These are phyloP conservation scores for Arthrocladium fulminans DNA, from an alignment of 2,329 filamentous ascomycete species.

Conservation along the genomic window DNA sequence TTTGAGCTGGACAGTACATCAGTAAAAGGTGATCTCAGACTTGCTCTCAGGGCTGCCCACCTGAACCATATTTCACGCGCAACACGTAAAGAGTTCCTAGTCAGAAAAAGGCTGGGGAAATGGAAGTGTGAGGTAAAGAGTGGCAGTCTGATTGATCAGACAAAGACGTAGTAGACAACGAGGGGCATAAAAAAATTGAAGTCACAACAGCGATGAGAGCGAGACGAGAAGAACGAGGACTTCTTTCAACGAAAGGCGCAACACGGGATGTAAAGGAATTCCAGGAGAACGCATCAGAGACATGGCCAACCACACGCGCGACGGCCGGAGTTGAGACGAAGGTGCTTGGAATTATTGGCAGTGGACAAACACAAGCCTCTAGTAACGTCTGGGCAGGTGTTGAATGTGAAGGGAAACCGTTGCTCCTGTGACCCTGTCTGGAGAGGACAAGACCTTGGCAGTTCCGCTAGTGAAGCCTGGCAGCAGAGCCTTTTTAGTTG, in stretches of 20 bases:
- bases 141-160: slow-evolving; percentile 3
- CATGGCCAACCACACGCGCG: not conserved
- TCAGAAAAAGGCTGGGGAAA: not conserved
- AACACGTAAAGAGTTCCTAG: not conserved
- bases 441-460: slow-evolving; percentile 8
- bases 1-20: slow-evolving; percentile 15
- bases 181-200: slow-evolving; percentile 5
- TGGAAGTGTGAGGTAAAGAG: slow-evolving; percentile 1
- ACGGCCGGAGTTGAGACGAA: not conserved
- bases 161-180: not conserved
- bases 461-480: slow-evolving; percentile 1
- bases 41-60: slow-evolving; percentile 10
- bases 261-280: not conserved
- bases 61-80: slow-evolving; percentile 16
- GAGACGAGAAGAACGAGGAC: slow-evolving; percentile 1
- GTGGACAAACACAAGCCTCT: slow-evolving; percentile 4
- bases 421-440: not conserved
- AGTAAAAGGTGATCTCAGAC: not conserved
- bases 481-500: not conserved
- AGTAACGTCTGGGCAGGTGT: slow-evolving; percentile 5
- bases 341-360: slow-evolving; percentile 7
- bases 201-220: not conserved
- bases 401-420: not conserved
- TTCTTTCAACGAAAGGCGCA: slow-evolving; percentile 2
- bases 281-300: slow-evolving; percentile 1